Base-by-base conservation (phyloP, 352 stramenopile species). In the Phytophthora litchii region DNA sequence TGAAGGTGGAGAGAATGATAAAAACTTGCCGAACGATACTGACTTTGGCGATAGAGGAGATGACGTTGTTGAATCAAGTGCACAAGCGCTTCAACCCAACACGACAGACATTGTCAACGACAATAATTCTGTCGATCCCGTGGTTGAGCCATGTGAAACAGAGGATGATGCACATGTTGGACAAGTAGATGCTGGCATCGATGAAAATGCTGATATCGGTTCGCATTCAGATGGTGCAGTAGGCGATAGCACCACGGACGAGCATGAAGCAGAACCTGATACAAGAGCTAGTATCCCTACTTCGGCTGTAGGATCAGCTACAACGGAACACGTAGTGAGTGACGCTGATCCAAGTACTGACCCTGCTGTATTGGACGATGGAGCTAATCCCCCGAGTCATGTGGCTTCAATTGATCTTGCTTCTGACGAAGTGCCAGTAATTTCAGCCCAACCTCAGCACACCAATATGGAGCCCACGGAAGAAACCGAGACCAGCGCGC, bases 361-460 rank as follows among this genome's bases (percentile, higher is more conserved):
- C 36, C 16, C 27, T 54, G 20, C 34, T 53, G 16, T 16, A 19
- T 12, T 36, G 21, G 49, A 60, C 5, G n/a, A 34, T 29, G 49
- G 49, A 36, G 9, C 17, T 13, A 35, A 35, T 45, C 4, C 36
- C 41, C 31, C 12, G 9, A 12, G 7, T 37, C 48, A 65, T 17
- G 1, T 19, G 12, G n/a, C 12, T 20, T 31, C 36, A 20, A 34
- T 13, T 23, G 32, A 42, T 21, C 11, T 14, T 59, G 10, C 34
- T 17, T 13, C 46, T 17, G 37, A 25, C 40, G 53, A 58, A 38
- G 23, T 6, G 19, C 14, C 19, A 47, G 10, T 17, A 3, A 38
- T 48, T 41, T 19, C 20, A 35, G 19, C 9, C 5, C 46, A 40
- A 47, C 13, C 13, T 17, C 45, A 61, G n/a, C 25, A 44, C 42